Base-by-base conservation (phyloP, 345 rosid species). In the Corchorus olitorius region DNA sequence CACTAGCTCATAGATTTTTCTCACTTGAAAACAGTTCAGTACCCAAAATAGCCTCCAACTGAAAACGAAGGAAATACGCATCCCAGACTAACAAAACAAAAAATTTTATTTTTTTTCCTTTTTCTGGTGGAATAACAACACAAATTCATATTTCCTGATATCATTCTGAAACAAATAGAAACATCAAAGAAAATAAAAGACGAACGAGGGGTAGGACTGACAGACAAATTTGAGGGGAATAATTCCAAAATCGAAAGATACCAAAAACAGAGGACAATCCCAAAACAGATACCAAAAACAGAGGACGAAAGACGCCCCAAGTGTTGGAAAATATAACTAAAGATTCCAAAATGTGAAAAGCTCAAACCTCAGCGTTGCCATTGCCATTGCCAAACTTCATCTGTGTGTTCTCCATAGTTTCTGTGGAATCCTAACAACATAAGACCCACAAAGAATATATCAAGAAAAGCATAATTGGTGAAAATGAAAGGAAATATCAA, bases 371-470 rank as follows among this genome's bases (percentile, higher is more conserved):
- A 5, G 76, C 35, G 13, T 49, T 60, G 58, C 73, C 82, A 33
- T 65, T 82, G 80, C 70, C 79, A 43, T 65, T 82, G 80, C 70
- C 79, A 49, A 73, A 81, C 6, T 70, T 67, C 73, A 19, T 45
- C 55, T 48, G 64, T 41, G 77, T 77, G 70, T 65, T 79, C 79
- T 81, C 87, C 86, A 84, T 79, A 4, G 71, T 69, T 75, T 82
- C 79, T 70, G 22, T 15, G 35, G 85, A 77, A 82, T 52, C 72
- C 91, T 88, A 69, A 17, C 33, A 65, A 39, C 61, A 77, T 39
- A 66, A 74, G 35, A 65, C 63, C 59, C 33, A 17, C 76, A 54
- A 27, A 6, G 22, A 41, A 48, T 76, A 15, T 12, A 48, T 69
- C 22, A 79, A 75, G 52, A 2, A 20, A 74, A 2, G 11, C 16